Base-by-base conservation (phyloP, 768 basidiomycete genomes). In the Sporobolomyces pararoseus region DNA sequence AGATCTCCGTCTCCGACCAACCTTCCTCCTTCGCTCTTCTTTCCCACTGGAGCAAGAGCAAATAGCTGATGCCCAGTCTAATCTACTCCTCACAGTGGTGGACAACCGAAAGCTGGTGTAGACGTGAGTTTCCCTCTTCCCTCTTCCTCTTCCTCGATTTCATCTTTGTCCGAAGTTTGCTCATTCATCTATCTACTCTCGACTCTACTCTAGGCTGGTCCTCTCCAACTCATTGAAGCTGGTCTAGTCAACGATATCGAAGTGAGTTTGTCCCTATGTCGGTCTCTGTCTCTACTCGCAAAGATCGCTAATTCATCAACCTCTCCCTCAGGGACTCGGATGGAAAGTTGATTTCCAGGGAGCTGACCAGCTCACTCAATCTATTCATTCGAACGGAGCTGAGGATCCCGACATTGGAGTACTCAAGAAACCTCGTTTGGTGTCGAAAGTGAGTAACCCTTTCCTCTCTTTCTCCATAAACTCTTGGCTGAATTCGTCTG, bases 331-430 rank as follows among this genome's bases (percentile, higher is more conserved):
- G 73, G 10, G 9, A 17, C 85, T 97, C 23, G 92, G 90, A 49
- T 97, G 92, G 92, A 83, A 86, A 46, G 94, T 97, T 73, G 81
- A 86, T 53, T 97, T 95, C 79, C 88, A 91, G 69, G 91, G 92
- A 57, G 66, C 65, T 31, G 68, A 65, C 49, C 55, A 57, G 32
- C 63, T 71, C 62, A 52, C 46, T 23, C 4, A 19, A 10, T 39
- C 63, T 14, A 54, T 71, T 46, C 51, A 37, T 16, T 42, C 57
- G 23, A 81, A 83, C 29, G 80, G 84, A 7, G 81, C 81, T 50
- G 78, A 82, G 60, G 90, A 93, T 78, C 88, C 90, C 35, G 89
- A 89, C 17, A 89, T 92, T 71, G 92, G 91, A 29, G 88, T 84
- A 73, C 84, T 99, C 72, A 95, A 90, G 84, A 92, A 94, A 78